phyloP scores from a whole-genome alignment of 2,329 filamentous ascomycete genomes.

The Chrysoporthe cubensis region DNA sequence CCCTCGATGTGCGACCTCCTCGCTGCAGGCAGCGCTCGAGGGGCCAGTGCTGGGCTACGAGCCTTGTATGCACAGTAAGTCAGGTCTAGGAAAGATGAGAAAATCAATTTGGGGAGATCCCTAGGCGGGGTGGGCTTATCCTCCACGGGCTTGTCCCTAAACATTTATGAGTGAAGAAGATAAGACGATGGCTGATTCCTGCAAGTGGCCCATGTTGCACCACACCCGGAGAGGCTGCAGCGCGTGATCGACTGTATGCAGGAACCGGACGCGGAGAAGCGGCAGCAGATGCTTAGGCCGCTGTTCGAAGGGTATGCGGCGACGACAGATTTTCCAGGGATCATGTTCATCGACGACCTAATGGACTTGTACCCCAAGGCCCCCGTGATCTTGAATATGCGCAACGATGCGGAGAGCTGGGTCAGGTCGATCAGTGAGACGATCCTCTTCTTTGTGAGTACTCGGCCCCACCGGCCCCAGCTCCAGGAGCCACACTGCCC shows the following conservation, averaged over 20 bases:
- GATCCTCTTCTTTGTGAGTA: not conserved
- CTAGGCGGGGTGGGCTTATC: too few relatives aligned
- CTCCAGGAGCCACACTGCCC: not conserved
- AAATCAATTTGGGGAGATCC: too few relatives aligned
- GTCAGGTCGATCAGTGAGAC: not conserved
- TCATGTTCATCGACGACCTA: conserved; percentile 40
- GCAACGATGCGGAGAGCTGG: conserved; percentile 30
- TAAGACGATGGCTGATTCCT: not conserved
- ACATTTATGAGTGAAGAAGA: not conserved
- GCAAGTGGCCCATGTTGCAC: conserved; percentile 28
- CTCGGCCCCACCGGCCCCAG: too few relatives aligned
- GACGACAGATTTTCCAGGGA: conserved; percentile 37
- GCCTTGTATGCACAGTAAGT: conserved; percentile 39
- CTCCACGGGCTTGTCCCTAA: too few relatives aligned
- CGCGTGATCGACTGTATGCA: conserved; percentile 34
- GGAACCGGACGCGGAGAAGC: conserved; percentile 34
- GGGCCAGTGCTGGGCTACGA: conserved; percentile 33
- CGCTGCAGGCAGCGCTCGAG: conserved; percentile 40
- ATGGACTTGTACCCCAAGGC: conserved; percentile 44
- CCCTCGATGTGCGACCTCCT: conserved; percentile 41
- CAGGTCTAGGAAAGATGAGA: not conserved
- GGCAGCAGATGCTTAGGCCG: conserved; percentile 36
- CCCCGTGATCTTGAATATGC: conserved; percentile 38
- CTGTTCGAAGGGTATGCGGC: conserved; percentile 38
- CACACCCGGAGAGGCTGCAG: conserved; percentile 32